Conservation (phyloP, 2,329 filamentous ascomycete genomes). For the Xylariaceae sp. region DNA sequence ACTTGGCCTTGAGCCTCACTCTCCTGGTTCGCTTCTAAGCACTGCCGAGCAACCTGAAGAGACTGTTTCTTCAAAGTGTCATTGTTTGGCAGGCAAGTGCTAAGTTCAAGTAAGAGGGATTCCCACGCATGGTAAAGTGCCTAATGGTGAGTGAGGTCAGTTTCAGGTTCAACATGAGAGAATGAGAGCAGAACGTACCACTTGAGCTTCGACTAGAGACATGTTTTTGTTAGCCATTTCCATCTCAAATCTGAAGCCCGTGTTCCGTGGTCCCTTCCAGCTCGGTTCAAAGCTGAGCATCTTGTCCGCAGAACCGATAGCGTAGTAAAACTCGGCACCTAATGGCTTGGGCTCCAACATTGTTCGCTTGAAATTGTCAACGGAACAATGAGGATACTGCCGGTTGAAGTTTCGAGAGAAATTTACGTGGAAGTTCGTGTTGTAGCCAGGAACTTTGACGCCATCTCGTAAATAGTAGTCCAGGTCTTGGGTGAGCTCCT, state of each 20-base stretch:
- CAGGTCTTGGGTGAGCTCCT: constrained; percentile 66
- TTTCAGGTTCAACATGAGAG: background rate
- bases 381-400: constrained; percentile 66
- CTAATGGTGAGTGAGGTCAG: constrained; percentile 39
- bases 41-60: constrained; percentile 68
- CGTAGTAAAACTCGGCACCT: constrained; percentile 78
- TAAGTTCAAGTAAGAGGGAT: constrained; percentile 77
- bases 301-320: constrained; percentile 66
- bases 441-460: constrained; percentile 75
- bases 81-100: constrained; percentile 53
- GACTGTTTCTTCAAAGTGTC: constrained; percentile 61
- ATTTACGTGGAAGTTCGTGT: constrained; percentile 78
- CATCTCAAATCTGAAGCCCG: constrained; percentile 79
- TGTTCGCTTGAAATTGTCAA: constrained; percentile 79
- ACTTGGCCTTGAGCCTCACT: constrained; percentile 59
- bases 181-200: constrained; percentile 54
- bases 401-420: constrained; percentile 77
- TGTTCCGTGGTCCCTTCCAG: constrained; percentile 64
- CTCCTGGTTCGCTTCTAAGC: constrained; percentile 70
- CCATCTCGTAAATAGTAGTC: constrained; percentile 76
- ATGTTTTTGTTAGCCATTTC: constrained; percentile 83
- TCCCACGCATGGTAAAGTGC: constrained; percentile 86
- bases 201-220: constrained; percentile 86
- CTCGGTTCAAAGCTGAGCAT: constrained; percentile 72
- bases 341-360: constrained; percentile 59